Evolutionary conservation across 179 eudicot genomes (phyloP).

Genomic region (Patellifolia procumbens): DNA sequence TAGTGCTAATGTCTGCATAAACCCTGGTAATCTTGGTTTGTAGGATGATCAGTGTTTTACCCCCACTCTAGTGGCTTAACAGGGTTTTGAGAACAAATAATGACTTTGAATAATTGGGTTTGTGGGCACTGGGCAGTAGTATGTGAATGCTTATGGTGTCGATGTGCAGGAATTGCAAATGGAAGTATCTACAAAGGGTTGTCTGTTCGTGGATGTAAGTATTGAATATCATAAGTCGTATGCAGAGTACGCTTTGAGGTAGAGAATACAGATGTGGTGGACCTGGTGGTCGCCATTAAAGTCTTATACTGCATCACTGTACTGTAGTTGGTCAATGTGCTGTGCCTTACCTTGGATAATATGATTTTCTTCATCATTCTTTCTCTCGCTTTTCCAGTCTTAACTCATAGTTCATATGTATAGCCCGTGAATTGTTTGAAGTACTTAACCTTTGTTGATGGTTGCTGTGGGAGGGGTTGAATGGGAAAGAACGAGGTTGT

Average conservation of each 20-base stretch:
- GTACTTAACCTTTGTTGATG: neutral
- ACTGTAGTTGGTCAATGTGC: neutral
- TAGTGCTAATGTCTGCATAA: too few species aligned
- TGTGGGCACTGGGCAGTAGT: neutral
- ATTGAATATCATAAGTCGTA: neutral
- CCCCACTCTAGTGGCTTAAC: neutral
- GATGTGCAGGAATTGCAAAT: conserved; percentile 13
- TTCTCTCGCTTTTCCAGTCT: neutral
- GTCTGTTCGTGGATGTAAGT: conserved; percentile 14
- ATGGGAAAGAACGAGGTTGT: neutral
- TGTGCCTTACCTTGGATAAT: neutral
- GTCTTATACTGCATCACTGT: neutral
- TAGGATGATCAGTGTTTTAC: neutral
- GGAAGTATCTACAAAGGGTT: conserved; percentile 1
- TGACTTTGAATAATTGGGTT: neutral
- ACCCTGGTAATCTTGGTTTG: too few species aligned
- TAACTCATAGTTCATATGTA: neutral
- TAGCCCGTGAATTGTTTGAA: neutral
- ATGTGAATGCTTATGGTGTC: conserved; percentile 2
- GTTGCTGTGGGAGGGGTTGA: neutral
- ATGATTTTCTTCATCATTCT: neutral
- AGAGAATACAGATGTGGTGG: neutral
- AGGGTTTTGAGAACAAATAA: neutral
- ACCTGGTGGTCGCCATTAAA: neutral
- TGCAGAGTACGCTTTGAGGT: neutral